A percentile compares a stretch with the other conserved stretches of the same genome.
phyloP scores from a whole-genome alignment of 208 protist species.

The Leptomonas pyrrhocoris region DNA sequence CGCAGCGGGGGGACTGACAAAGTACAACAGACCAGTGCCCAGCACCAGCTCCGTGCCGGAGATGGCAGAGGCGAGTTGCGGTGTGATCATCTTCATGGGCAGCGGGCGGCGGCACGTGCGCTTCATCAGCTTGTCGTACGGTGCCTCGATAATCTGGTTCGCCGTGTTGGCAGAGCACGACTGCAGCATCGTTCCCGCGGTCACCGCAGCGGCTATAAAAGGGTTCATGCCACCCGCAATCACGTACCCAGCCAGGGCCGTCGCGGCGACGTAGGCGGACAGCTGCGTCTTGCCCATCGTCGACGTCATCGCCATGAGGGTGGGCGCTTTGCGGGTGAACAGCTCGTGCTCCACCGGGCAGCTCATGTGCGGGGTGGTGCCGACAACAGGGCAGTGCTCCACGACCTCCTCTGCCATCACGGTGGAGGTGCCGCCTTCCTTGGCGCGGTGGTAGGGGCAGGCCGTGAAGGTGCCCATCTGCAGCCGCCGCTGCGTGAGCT shows the following conservation, averaged over 20 bases:
- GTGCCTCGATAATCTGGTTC: conserved; percentile 86
- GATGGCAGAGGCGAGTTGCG: conserved; percentile 39
- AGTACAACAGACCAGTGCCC: conserved; percentile 74
- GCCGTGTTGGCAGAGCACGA: conserved; percentile 89
- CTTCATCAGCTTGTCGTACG: conserved; percentile 90
- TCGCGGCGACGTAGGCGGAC: conserved; percentile 82
- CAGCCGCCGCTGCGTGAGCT: conserved; percentile 25
- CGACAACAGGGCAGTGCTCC: conserved; percentile 68
- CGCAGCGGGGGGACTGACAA: conserved; percentile 58
- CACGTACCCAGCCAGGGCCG: conserved; percentile 76
- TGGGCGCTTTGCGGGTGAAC: conserved; percentile 31
- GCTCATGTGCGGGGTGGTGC: conserved; percentile 40
- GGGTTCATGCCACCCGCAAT: conserved; percentile 65
- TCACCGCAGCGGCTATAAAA: conserved; percentile 52
- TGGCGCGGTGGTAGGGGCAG: conserved; percentile 52
- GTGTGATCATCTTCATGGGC: conserved; percentile 74
- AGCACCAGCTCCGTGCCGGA: conserved; percentile 57
- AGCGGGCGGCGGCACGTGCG: conserved; percentile 87
- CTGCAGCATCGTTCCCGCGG: conserved; percentile 78
- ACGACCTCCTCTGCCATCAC: conserved; percentile 27
- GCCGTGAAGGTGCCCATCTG: conserved; percentile 37
- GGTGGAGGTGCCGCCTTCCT: conserved; percentile 19
- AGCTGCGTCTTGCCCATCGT: conserved; percentile 87
- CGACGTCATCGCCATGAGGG: conserved; percentile 41
- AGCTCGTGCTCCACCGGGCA: conserved; percentile 58